These are phyloP conservation scores for Laguncularia racemosa DNA, from an alignment of 345 rosid species.

Conservation along the genomic window DNA sequence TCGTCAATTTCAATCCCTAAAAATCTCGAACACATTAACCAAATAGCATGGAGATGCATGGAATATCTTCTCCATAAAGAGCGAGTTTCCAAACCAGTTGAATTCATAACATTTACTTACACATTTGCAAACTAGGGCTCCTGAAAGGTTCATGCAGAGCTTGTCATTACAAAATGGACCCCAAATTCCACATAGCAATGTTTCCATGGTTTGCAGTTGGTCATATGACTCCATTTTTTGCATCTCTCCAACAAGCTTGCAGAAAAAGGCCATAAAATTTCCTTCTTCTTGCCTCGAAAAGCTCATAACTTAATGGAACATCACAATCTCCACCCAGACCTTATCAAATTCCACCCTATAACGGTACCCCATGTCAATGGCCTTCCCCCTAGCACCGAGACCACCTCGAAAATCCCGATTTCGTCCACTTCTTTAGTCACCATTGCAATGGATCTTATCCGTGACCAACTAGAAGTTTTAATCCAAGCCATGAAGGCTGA, in stretches of 20 bases:
- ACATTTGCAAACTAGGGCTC: too few species aligned
- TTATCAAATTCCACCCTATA: constrained; percentile 26
- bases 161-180: too few species aligned
- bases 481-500: constrained; percentile 28
- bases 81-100: too few species aligned
- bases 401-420: constrained; percentile 61
- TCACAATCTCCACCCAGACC: constrained; percentile 30
- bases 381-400: constrained; percentile 65
- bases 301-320: constrained; percentile 25
- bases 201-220: constrained; percentile 62
- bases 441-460: constrained; percentile 50
- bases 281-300: constrained; percentile 44
- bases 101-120: too few species aligned
- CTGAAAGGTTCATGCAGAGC: too few species aligned
- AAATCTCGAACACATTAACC: too few species aligned
- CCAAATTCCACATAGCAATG: constrained; percentile 33
- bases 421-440: constrained; percentile 30
- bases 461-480: constrained; percentile 39
- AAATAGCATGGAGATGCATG: too few species aligned
- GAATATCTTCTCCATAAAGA: too few species aligned
- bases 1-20: too few species aligned
- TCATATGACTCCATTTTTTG: constrained; percentile 49
- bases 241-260: constrained; percentile 56
- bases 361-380: constrained; percentile 36
- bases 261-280: constrained; percentile 31